Conservation (phyloP, 2,329 filamentous ascomycete species). For the Colletotrichum sojae region DNA sequence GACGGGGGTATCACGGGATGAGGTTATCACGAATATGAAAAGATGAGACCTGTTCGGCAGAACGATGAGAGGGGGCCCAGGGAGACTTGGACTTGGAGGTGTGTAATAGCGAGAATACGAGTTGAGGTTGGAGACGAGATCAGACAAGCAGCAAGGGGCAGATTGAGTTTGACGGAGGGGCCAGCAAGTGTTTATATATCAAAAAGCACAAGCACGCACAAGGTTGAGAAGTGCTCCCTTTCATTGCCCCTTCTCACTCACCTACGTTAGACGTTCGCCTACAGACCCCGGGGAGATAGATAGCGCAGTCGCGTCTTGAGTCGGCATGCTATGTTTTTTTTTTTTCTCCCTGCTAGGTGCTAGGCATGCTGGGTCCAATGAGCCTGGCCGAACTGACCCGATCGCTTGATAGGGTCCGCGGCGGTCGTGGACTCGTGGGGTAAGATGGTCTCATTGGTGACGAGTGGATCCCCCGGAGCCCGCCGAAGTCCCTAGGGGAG, state of each 20-base stretch:
- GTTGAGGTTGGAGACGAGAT: conserved; percentile 12
- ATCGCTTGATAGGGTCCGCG: conserved; percentile 39
- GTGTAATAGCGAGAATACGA: not conserved
- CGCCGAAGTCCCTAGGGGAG: conserved; percentile 47
- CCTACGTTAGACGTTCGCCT: conserved; percentile 29
- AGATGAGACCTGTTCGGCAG: conserved; percentile 10
- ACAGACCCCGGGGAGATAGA: conserved; percentile 33
- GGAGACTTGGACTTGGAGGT: not conserved
- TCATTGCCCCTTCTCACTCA: not conserved
- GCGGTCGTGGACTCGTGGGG: conserved; percentile 34
- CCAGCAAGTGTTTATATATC: conserved; percentile 31
- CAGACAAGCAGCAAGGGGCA: conserved; percentile 22
- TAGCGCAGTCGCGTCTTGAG: conserved; percentile 34
- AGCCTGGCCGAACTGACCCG: conserved; percentile 36
- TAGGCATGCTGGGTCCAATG: conserved; percentile 18
- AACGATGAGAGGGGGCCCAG: not conserved
- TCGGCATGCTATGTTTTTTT: conserved; percentile 24
- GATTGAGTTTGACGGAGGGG: conserved; percentile 10
- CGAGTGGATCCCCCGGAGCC: conserved; percentile 46
- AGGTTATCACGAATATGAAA: conserved; percentile 21
- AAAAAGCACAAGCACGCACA: not conserved
- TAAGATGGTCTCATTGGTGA: conserved; percentile 40
- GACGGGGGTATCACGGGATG: conserved; percentile 1
- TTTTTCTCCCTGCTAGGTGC: not conserved
- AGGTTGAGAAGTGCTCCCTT: conserved; percentile 28